Percentiles rank a stretch among this genome's conserved stretches.
These are phyloP conservation scores for Ogataea trehaloabstinens DNA, from an alignment of 805 yeast genomes.

Conservation along the genomic window DNA sequence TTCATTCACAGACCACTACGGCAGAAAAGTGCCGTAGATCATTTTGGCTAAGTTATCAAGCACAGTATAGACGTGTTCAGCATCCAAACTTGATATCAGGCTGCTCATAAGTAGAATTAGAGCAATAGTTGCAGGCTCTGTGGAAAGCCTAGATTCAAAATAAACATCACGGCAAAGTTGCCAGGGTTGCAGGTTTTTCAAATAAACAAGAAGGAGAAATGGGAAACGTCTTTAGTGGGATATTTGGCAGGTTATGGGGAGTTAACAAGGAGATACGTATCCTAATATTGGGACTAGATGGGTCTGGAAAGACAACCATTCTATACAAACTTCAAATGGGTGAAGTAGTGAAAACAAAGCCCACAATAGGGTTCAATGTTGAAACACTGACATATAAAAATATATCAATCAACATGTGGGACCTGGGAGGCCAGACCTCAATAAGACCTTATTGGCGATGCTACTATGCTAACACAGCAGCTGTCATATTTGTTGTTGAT, in stretches of 20 bases:
- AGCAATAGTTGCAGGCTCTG: no score
- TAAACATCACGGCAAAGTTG: no score
- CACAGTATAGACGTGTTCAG: no score
- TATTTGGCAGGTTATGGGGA: conserved; percentile 88
- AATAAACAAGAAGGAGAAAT: conserved; percentile 32
- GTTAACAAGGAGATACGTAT: conserved; percentile 86
- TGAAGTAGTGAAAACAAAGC: conserved; percentile 73
- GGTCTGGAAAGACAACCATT: conserved; percentile 97
- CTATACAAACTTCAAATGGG: conserved; percentile 85
- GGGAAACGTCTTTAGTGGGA: conserved; percentile 89
- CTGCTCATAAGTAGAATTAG: no score
- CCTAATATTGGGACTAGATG: conserved; percentile 87
- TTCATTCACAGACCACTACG: no score
- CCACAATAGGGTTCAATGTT: conserved; percentile 90
- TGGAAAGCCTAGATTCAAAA: no score
- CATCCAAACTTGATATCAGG: no score
- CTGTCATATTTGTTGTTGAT: conserved; percentile 93
- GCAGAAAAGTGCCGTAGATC: no score
- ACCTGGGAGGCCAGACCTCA: conserved; percentile 94
- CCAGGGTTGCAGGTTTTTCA: no score
- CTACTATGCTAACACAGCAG: conserved; percentile 92
- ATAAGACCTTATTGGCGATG: conserved; percentile 98
- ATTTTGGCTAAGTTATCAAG: no score
- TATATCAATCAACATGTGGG: conserved; percentile 94
- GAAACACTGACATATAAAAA: conserved; percentile 88